Conservation (phyloP, 164 flowering plant species). For the Liquidambar formosana region DNA sequence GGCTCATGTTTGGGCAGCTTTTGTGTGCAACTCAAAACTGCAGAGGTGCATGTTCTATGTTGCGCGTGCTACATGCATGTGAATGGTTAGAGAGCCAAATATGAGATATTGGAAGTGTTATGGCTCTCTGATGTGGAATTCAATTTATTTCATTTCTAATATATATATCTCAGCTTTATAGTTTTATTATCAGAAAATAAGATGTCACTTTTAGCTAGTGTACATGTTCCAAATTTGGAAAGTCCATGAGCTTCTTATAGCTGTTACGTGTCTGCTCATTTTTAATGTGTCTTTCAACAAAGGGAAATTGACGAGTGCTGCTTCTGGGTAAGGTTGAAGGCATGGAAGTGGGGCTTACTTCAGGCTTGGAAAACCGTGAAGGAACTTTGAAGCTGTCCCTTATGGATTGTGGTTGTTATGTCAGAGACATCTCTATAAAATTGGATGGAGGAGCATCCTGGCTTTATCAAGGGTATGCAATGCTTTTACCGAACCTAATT, state of each 20-base stretch:
- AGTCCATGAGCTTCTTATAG: too few relatives aligned
- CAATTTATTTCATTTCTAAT: neutral
- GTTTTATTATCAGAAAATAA: neutral
- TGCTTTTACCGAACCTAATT: neutral
- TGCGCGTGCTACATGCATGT: too few relatives aligned
- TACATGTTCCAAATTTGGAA: too few relatives aligned
- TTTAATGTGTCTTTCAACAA: constrained; percentile 8
- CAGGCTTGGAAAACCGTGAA: constrained; percentile 59
- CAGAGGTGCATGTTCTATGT: too few relatives aligned
- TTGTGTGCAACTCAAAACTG: too few relatives aligned
- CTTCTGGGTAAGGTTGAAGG: constrained; percentile 74
- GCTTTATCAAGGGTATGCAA: constrained; percentile 89
- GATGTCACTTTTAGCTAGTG: neutral
- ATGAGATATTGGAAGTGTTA: neutral
- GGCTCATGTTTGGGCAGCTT: too few relatives aligned
- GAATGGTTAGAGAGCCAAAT: neutral
- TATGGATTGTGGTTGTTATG: constrained; percentile 68
- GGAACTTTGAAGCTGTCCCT: constrained; percentile 66
- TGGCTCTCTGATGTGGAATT: neutral
- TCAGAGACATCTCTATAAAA: constrained; percentile 60
- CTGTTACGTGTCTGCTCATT: constrained; percentile 17
- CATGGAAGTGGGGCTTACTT: constrained; percentile 76
- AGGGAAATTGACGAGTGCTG: constrained; percentile 20
- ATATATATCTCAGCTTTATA: neutral
- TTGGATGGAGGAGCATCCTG: constrained; percentile 97